phyloP scores from a whole-genome alignment of 305 asterid species.

The Fraxinus albicans region DNA sequence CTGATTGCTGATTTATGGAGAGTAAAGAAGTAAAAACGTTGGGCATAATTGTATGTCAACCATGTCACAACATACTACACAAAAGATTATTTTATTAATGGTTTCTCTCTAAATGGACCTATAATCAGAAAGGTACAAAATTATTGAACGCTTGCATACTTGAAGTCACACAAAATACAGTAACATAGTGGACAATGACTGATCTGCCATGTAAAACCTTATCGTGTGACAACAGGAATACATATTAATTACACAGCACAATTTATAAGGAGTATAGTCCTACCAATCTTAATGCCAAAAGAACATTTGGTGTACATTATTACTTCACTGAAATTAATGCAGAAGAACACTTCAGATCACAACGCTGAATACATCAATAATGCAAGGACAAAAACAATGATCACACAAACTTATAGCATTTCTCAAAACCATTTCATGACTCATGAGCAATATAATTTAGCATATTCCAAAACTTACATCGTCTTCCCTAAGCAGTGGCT shows the following conservation, averaged over 20 bases:
- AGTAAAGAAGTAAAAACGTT: not conserved
- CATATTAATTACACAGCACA: not conserved
- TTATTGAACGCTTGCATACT: not conserved
- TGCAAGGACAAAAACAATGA: not conserved
- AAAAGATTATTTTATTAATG: not conserved
- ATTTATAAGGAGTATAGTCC: not conserved
- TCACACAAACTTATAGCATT: not conserved
- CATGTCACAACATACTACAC: not conserved
- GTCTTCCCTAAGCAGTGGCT: constrained; percentile 69
- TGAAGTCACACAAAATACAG: not conserved
- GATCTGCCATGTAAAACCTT: not conserved
- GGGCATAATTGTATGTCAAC: not conserved
- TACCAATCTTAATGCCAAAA: not conserved
- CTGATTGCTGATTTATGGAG: not conserved
- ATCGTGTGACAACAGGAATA: not conserved
- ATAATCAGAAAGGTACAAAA: not conserved
- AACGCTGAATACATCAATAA: not conserved
- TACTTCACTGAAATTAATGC: not conserved
- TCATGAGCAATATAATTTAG: not conserved
- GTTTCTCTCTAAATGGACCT: not conserved
- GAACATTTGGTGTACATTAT: not conserved
- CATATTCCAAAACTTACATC: constrained; percentile 40
- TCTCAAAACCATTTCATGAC: not conserved
- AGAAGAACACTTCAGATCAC: not conserved
- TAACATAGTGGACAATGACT: not conserved